Evolutionary conservation across 768 basidiomycete genomes (phyloP).

Genomic region (Tulasnella sp.): DNA sequence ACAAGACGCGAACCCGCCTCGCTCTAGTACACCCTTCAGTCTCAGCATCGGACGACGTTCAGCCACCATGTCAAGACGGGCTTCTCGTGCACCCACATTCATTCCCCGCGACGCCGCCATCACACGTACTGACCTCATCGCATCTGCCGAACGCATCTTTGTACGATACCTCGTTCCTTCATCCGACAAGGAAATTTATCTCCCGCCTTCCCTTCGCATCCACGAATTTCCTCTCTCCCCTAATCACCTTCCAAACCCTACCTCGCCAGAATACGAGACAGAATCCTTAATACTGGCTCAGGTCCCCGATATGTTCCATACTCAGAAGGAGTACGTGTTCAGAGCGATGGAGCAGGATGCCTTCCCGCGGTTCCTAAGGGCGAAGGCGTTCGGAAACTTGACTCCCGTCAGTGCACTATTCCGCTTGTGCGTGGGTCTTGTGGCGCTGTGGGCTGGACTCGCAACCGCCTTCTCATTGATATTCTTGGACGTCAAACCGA

Average conservation of each 20-base stretch:
- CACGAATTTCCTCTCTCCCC: conserved; percentile 80
- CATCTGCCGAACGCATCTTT: conserved; percentile 92
- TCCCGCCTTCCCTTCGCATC: conserved; percentile 86
- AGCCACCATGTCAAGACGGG: conserved; percentile 15
- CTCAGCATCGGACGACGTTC: conserved; percentile 13
- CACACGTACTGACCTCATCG: conserved; percentile 77
- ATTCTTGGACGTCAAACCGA: conserved; percentile 88
- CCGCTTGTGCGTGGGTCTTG: conserved; percentile 71
- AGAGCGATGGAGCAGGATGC: conserved; percentile 93
- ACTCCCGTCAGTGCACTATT: conserved; percentile 85
- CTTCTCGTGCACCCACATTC: conserved; percentile 63
- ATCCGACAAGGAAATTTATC: conserved; percentile 95
- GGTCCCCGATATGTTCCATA: conserved; percentile 91
- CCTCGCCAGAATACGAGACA: conserved; percentile 30
- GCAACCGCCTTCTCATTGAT: conserved; percentile 82
- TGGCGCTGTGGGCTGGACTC: conserved; percentile 91
- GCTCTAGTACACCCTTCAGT: conserved; percentile 18
- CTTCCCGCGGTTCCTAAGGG: conserved; percentile 85
- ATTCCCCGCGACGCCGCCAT: conserved; percentile 89
- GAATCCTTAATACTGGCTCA: conserved; percentile 75
- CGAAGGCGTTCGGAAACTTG: conserved; percentile 96
- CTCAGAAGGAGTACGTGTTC: conserved; percentile 96
- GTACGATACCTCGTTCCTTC: conserved; percentile 82
- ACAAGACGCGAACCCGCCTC: conserved; percentile 2
- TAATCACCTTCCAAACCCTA: conserved; percentile 55